Evolutionary conservation across 1,284 basidiomycete genomes (phyloP).

Genomic region (Sphagnurus paluster): DNA sequence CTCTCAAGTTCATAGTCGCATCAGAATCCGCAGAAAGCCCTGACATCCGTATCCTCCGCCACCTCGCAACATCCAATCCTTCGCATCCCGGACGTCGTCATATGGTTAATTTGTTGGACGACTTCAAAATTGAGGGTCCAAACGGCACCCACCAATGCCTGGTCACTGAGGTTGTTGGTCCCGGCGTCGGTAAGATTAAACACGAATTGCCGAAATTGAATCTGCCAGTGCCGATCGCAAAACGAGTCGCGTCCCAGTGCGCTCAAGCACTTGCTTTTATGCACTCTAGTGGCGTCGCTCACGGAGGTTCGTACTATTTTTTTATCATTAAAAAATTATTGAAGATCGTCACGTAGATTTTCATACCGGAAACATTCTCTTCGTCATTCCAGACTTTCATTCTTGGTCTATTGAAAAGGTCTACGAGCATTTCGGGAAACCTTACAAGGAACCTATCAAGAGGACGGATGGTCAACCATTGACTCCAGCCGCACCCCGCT

Average conservation of each 20-base stretch:
- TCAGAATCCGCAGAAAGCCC: background rate
- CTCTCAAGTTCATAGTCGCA: constrained; percentile 7
- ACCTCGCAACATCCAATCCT: background rate
- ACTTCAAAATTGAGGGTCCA: constrained; percentile 5
- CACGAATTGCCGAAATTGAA: background rate
- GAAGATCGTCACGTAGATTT: constrained; percentile 2
- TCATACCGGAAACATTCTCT: constrained; percentile 4
- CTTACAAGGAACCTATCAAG: background rate
- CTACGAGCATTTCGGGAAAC: constrained; percentile 3
- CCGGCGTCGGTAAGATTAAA: background rate
- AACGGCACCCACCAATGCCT: constrained; percentile 5
- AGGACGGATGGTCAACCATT: constrained; percentile 3
- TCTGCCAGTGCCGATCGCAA: background rate
- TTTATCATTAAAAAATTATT: background rate
- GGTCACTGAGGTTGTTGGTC: constrained; percentile 6
- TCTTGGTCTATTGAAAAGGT: constrained; percentile 8
- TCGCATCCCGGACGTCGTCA: constrained; percentile 4
- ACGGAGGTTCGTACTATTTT: constrained; percentile 3
- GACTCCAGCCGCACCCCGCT: constrained; percentile 1
- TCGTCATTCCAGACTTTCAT: constrained; percentile 4
- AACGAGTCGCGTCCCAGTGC: constrained; percentile 2
- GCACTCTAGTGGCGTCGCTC: constrained; percentile 9
- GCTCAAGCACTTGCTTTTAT: constrained; percentile 6
- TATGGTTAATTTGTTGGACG: constrained; percentile 7
- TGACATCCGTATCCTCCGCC: background rate